phyloP scores from a whole-genome alignment of 257 asterid species.

The Parsonsia alboflavescens region DNA sequence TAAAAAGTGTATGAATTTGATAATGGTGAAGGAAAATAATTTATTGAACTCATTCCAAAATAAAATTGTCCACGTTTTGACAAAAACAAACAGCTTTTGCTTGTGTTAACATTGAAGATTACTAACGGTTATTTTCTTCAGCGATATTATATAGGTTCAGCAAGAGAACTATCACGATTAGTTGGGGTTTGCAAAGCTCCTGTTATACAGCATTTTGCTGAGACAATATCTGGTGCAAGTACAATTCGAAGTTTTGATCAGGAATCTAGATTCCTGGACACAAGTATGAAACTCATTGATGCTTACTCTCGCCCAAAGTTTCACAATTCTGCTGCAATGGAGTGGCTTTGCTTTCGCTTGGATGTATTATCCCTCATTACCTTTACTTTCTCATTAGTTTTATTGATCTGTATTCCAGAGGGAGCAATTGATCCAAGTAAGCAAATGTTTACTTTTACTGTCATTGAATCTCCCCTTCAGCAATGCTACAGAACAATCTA shows the following conservation, averaged over 20 bases:
- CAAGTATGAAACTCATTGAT: constrained; percentile 68
- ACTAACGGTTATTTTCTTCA: constrained; percentile 14
- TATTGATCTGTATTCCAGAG: constrained; percentile 64
- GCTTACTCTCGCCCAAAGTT: constrained; percentile 78
- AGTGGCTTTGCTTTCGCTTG: constrained; percentile 92
- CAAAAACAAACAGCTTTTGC: background rate
- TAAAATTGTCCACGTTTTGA: background rate
- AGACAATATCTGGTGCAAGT: constrained; percentile 80
- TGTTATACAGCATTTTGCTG: constrained; percentile 82
- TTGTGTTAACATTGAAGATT: background rate
- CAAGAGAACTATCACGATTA: constrained; percentile 77
- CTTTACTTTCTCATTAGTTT: constrained; percentile 57
- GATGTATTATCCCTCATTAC: constrained; percentile 66
- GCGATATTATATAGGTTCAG: constrained; percentile 82
- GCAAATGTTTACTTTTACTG: constrained; percentile 16
- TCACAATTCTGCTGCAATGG: constrained; percentile 71
- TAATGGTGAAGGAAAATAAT: background rate
- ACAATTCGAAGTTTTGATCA: constrained; percentile 84
- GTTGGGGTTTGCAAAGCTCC: constrained; percentile 90
- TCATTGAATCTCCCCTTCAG: background rate
- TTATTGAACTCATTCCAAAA: background rate
- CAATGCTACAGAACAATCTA: background rate
- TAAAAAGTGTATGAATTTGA: background rate
- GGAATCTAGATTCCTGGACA: constrained; percentile 56
- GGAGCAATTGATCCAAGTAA: constrained; percentile 83